Base-by-base conservation (phyloP, 768 basidiomycete genomes). In the Candolleomyces eurysporus region DNA sequence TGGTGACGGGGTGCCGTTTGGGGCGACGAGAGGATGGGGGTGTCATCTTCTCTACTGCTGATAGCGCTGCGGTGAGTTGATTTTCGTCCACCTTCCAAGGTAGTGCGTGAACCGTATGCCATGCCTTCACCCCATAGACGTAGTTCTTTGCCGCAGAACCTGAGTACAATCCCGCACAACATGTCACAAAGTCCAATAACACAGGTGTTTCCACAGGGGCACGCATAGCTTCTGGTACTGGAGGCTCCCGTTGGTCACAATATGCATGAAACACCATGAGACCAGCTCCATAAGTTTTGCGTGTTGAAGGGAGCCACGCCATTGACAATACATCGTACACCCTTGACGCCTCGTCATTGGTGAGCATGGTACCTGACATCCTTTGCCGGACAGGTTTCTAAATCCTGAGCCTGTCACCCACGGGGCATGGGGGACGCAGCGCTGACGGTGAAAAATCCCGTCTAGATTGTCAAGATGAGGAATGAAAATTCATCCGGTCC, bases 191-290 rank as follows among this genome's bases (percentile, higher is more conserved):
- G 2, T 66, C 62, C 13, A 73, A 73, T 0, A 79, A 63, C 0
- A 73, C 63, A 10, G 26, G 9, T 7, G 21, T 49, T 2, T 16
- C 30, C 0, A 65, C 69, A 0, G 76, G 78, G 0, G 64, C 66
- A 2, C 73, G 60, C 5, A 66, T 45, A 0, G 19, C 16, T 40
- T 81, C 76, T 5, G 73, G 59, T 10, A 78, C 62, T 16, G 13
- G 21, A 5, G 26, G 57, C 7, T 8, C n/a, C 3, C 62, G 50
- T 0, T 17, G 5, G 61, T 75, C 73, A 49, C 78, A 79, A 58
- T 70, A 78, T 0, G 73, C 64, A 17, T 80, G 79, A 49, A 62
- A 82, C 0, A 68, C 55, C 0, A 75, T 64, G 0, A 81, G 66
- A 1, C 75, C 75, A 0, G 74, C 36, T 0, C 74, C 72, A 49